Base-by-base conservation (phyloP, 2,329 filamentous ascomycete genomes). In the Fusarium camptoceras region DNA sequence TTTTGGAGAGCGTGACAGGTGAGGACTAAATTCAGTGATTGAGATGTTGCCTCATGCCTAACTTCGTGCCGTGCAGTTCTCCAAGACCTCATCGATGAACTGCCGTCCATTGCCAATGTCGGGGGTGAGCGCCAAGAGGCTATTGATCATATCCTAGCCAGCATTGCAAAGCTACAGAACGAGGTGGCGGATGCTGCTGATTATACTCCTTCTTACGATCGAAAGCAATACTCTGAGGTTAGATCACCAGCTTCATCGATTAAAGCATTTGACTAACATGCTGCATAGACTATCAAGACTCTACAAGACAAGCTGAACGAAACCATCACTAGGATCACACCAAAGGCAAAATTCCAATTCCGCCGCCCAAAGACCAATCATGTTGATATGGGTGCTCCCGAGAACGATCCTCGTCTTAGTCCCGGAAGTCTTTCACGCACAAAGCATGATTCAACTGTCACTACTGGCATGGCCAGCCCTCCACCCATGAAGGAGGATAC, bases 131-230 rank as follows among this genome's bases (percentile, higher is more conserved):
- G 93, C 44, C 88, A 92, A 67, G 91, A 95, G 78, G 93, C 93
- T 54, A 89, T 92, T 48, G 94, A 97, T 72, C 88, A 92, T 75
- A 91, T 94, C 71, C 86, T 97, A 16, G 89, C 92, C 18, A 88
- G 89, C 66, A 96, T 98, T 74, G 90, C 92, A 30, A 88, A 89
- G 60, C 86, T 98, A 18, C 94, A 94, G 2, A 92, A 91, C 69
- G 91, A 96, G 74, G 92, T 98, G 41, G 91, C 93, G 71, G 94
- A 98, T 80, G 92, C 93, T 1, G 89, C 92, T 3, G 90, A 91
- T 59, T 94, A 91, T 72, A 88, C 97, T 18, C 94, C 96, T 5
- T 89, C 94, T 10, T 97, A 98, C 77, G 96, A 98, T 76, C 93
- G 96, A 78, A 89, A 93, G 73, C 91, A 92, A 25, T 98, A 97